Conservation (phyloP, 2,329 filamentous ascomycete species). For the Lachnellula cervina region DNA sequence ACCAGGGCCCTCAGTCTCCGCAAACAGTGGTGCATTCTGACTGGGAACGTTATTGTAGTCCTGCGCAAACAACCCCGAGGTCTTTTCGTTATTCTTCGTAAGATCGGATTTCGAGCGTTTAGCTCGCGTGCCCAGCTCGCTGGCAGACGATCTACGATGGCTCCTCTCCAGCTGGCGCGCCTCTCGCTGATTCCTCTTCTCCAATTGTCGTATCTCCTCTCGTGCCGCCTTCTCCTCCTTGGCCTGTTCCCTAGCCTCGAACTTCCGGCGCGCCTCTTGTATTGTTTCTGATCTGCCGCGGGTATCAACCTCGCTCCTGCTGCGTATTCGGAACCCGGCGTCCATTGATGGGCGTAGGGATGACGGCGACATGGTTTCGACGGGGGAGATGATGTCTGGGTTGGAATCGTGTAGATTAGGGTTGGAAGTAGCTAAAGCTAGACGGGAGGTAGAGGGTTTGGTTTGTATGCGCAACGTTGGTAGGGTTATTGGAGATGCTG, state of each 20-base stretch:
- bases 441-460: constrained; percentile 24
- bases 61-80: constrained; percentile 15
- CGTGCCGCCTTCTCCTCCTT: constrained; percentile 60
- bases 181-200: constrained; percentile 54
- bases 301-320: constrained; percentile 55
- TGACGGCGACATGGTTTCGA: constrained; percentile 34
- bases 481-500: constrained; percentile 9
- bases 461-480: constrained; percentile 26
- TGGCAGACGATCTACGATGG: constrained; percentile 31
- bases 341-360: constrained; percentile 57
- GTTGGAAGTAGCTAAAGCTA: constrained; percentile 25
- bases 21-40: constrained; percentile 6
- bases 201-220: constrained; percentile 52
- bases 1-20: not conserved
- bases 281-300: constrained; percentile 52
- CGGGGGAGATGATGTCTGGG: constrained; percentile 22
- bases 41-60: constrained; percentile 17
- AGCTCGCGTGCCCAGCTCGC: constrained; percentile 35
- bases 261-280: constrained; percentile 56
- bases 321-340: constrained; percentile 53
- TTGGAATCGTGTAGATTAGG: constrained; percentile 19
- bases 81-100: constrained; percentile 24
- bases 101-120: constrained; percentile 35
- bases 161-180: constrained; percentile 45
- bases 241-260: constrained; percentile 54